Conservation (phyloP, 768 basidiomycete genomes). For the Leccinum subgranulosum region DNA sequence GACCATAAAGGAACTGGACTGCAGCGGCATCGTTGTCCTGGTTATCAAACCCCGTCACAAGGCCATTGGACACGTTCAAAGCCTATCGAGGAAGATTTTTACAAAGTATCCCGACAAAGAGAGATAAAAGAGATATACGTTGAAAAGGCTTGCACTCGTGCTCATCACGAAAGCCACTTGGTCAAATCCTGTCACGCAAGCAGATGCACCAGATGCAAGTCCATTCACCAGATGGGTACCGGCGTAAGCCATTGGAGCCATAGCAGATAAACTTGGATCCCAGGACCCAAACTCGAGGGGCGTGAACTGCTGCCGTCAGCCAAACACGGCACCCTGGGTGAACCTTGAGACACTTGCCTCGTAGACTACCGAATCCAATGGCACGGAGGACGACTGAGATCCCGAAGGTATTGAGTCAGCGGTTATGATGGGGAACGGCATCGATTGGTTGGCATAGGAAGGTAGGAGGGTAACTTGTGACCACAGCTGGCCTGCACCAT, state of each 20-base stretch:
- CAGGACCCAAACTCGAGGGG: conserved; percentile 72
- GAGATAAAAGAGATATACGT: conserved; percentile 34
- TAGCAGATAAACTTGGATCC: conserved; percentile 70
- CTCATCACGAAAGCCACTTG: conserved; percentile 75
- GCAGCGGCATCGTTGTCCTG: conserved; percentile 17
- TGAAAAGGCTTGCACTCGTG: conserved; percentile 68
- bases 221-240: conserved; percentile 67
- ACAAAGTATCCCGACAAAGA: not conserved
- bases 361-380: conserved; percentile 49
- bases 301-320: conserved; percentile 40
- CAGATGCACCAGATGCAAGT: conserved; percentile 45
- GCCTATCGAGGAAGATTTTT: conserved; percentile 39
- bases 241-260: conserved; percentile 56
- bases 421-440: conserved; percentile 69
- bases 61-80: conserved; percentile 41
- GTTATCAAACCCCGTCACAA: conserved; percentile 24
- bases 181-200: conserved; percentile 75
- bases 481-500: conserved; percentile 75
- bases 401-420: conserved; percentile 51
- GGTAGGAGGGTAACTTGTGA: conserved; percentile 52
- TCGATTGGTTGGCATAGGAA: conserved; percentile 44
- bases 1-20: conserved; percentile 47
- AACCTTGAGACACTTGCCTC: conserved; percentile 40
- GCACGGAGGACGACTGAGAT: conserved; percentile 38
- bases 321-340: not conserved